Conservation (phyloP, 2,329 filamentous ascomycete species). For the Neonectria hederae region DNA sequence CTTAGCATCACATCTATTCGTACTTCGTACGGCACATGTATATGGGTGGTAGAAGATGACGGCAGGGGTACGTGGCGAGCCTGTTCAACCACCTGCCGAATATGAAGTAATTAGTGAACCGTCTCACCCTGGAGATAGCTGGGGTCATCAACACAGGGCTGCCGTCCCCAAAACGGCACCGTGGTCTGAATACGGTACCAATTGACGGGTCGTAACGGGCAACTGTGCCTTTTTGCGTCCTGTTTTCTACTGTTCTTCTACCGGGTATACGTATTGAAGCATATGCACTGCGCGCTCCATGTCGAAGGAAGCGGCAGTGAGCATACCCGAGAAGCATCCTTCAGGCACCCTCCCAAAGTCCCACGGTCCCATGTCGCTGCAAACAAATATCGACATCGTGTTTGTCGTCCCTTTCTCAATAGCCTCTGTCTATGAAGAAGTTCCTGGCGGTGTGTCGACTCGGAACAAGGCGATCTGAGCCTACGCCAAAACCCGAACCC, state of each 20-base stretch:
- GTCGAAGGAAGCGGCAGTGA: conserved; percentile 11
- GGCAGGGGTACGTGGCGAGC: conserved; percentile 26
- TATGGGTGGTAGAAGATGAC: conserved; percentile 15
- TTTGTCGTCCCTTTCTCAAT: conserved; percentile 1
- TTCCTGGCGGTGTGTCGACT: conserved; percentile 7
- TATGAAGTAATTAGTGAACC: conserved; percentile 19
- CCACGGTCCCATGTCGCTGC: neutral
- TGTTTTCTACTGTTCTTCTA: conserved; percentile 18
- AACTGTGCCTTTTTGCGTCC: conserved; percentile 26
- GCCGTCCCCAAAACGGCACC: conserved; percentile 15
- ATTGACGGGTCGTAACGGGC: conserved; percentile 31
- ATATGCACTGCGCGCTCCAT: conserved; percentile 24
- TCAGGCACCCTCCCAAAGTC: conserved; percentile 5
- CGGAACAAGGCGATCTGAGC: conserved; percentile 12
- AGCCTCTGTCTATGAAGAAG: conserved; percentile 7
- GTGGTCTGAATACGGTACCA: conserved; percentile 2
- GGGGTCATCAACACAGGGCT: conserved; percentile 17
- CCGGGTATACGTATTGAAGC: conserved; percentile 14
- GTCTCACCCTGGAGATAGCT: conserved; percentile 18
- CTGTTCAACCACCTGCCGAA: conserved; percentile 25
- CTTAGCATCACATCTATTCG: neutral
- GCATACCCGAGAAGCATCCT: conserved; percentile 2
- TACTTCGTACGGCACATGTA: conserved; percentile 5
- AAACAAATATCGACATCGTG: conserved; percentile 1
- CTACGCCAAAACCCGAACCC: conserved; percentile 1